These are phyloP conservation scores for Neurospora sp. DNA, from an alignment of 495 filamentous ascomycete species.

Conservation along the genomic window DNA sequence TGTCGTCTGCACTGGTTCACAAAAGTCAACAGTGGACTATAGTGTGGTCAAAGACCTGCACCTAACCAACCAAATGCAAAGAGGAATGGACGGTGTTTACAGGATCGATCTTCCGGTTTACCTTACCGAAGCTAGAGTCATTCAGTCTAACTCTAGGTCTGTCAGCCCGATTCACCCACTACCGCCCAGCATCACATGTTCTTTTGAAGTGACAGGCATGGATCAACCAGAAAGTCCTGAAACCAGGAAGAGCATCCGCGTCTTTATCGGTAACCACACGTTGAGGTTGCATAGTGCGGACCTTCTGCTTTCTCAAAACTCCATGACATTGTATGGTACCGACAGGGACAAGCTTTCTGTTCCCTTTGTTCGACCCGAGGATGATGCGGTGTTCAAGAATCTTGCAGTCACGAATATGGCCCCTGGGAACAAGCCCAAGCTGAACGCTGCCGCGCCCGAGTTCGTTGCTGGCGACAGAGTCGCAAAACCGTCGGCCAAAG, in stretches of 20 bases:
- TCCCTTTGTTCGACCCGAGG: slow-evolving; percentile 88
- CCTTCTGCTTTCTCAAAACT: slow-evolving; percentile 83
- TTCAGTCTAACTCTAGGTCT: slow-evolving; percentile 61
- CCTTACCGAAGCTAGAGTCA: slow-evolving; percentile 80
- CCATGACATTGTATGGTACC: slow-evolving; percentile 75
- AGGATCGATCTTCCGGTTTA: slow-evolving; percentile 72
- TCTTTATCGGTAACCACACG: slow-evolving; percentile 80
- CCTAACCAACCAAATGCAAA: slow-evolving; percentile 54
- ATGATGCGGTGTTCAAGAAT: slow-evolving; percentile 67
- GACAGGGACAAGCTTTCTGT: slow-evolving; percentile 83
- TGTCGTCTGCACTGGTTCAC: slow-evolving; percentile 84
- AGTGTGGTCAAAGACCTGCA: slow-evolving; percentile 63
- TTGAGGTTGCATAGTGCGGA: slow-evolving; percentile 83
- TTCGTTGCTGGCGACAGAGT: slow-evolving; percentile 33
- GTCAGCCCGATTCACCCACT: slow-evolving; percentile 68
- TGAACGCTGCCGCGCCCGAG: slow-evolving; percentile 41
- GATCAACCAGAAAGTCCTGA: slow-evolving; percentile 32
- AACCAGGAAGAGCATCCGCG: slow-evolving; percentile 53
- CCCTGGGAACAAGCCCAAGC: slow-evolving; percentile 32
- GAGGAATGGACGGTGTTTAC: slow-evolving; percentile 48
- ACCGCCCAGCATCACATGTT: slow-evolving; percentile 58
- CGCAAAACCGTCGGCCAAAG: slow-evolving; percentile 8
- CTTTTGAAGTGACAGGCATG: slow-evolving; percentile 60
- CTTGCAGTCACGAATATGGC: slow-evolving; percentile 50
- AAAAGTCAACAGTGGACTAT: slow-evolving; percentile 66